Evolutionary conservation across 176 grass and related monocot genomes (phyloP), one percentile per base, ranked within the genome.

Genomic region (Eragrostis nindensis): DNA sequence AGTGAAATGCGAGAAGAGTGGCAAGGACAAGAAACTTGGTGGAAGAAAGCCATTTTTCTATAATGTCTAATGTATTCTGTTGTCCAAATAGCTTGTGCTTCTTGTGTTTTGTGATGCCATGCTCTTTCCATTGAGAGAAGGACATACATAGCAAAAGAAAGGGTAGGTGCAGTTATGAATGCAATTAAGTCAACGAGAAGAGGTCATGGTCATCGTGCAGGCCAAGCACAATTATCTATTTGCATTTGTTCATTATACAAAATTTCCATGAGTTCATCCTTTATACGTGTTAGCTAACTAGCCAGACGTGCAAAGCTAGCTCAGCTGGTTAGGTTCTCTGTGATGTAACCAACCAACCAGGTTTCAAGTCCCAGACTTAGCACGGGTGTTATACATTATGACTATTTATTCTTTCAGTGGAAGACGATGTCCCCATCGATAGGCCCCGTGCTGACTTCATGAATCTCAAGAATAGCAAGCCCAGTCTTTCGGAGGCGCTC

Each of bases 1-100:
- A 39, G 55, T 62, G 19, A 55, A 82, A 16, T 7, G 5, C 55
- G 39, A 82, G 42, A 50, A 73, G 43, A 63, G 68, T 6, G n/a
- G 27, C 5, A 4, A 73, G 55, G 6, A 71, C 41, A 62, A 73
- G 29, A 8, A 73, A 40, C 41, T 1, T n/a, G 19, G 66, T 6
- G 2, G 42, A 49, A 8, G 68, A n/a, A 50, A 5, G 80, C 55
- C 80, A 82, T 82, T 55, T 66, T 38, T 65, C 18, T 16, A 4
- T 1, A 50, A 15, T 4, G 16, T 17, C 48, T 17, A 36, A 9
- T 55, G 29, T 38, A 18, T 18, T 45, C n/a, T 72, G 13, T 17
- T 48, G 32, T 14, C 22, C 5, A 45, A 46, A 5, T 7, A 44
- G 4, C 18, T 2, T 15, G 0, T 55, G 4, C 39, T n/a, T n/a